These are phyloP conservation scores for Aspergillus saccharolyticus DNA, from an alignment of 495 filamentous ascomycete genomes.

Conservation along the genomic window DNA sequence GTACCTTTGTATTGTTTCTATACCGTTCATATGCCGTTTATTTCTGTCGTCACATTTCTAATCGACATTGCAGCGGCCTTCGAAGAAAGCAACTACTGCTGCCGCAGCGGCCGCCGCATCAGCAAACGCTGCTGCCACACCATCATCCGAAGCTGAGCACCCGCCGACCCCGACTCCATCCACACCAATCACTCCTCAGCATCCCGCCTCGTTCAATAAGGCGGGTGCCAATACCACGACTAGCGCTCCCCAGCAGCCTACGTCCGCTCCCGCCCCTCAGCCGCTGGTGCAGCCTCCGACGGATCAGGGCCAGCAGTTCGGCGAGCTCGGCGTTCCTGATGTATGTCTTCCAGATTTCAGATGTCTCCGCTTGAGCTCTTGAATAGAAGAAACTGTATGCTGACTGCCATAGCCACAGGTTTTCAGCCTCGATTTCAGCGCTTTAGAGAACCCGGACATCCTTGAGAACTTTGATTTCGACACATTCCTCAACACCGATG, in stretches of 20 bases:
- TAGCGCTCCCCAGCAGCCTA: slow-evolving; percentile 35
- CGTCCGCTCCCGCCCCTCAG: slow-evolving; percentile 37
- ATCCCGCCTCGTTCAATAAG: slow-evolving; percentile 58
- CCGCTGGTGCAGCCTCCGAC: slow-evolving; percentile 41
- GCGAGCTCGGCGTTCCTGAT: slow-evolving; percentile 36
- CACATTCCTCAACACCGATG: slow-evolving; percentile 73
- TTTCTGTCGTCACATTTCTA: slow-evolving; percentile 11
- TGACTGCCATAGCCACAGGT: slow-evolving; percentile 22
- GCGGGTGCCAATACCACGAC: slow-evolving; percentile 49
- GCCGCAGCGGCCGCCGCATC: slow-evolving; percentile 48
- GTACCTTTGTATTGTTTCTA: slow-evolving; percentile 26
- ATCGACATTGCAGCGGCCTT: slow-evolving; percentile 27
- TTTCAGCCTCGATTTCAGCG: slow-evolving; percentile 58
- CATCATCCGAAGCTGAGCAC: slow-evolving; percentile 68
- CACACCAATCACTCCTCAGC: slow-evolving; percentile 82
- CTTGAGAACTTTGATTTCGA: slow-evolving; percentile 95
- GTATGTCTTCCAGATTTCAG: slow-evolving; percentile 23
- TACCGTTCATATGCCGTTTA: too few species aligned
- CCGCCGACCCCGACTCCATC: slow-evolving; percentile 74
- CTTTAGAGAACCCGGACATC: slow-evolving; percentile 60
- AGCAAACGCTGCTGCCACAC: slow-evolving; percentile 59
- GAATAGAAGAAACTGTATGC: slow-evolving; percentile 10
- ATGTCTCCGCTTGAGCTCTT: slow-evolving; percentile 22
- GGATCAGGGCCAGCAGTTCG: slow-evolving; percentile 41
- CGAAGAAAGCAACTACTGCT: slow-evolving; percentile 57